Evolutionary conservation across 1,284 basidiomycete species (phyloP), one percentile per base, ranked within the genome.

Genomic region (Cerrena zonata): DNA sequence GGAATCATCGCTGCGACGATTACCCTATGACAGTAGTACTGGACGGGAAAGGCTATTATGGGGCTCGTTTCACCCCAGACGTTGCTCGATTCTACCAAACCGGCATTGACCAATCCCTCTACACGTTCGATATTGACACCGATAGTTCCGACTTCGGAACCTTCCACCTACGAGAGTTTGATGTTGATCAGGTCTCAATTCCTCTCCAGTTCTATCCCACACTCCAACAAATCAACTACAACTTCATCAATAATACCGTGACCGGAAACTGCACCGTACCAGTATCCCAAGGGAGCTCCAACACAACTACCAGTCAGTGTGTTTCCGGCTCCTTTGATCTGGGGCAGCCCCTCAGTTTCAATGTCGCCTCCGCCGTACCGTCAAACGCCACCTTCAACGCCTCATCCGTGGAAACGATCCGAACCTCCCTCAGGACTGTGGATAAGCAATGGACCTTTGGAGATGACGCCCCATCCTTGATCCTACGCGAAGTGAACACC

Each of bases 251-350:
- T 27, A 24, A 26, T 48, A 47, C 50, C 3, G 38, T 58, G 19
- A 46, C 40, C 37, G 56, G 54, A 22, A 58, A 56, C 50, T 58
- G 56, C 40, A 56, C 56, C 24, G 30, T 54, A 3, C 54, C 52
- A 3, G 30, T 36, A 10, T 23, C 45, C 2, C 24, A 51, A 4
- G 48, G 45, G 5, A 46, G 38, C 19, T 12, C 26, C 25, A 55
- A 45, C 34, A 53, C 54, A 15, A 53, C 47, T 22, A 46, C 48
- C n/a, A 23, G 21, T 2, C 19, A 52, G 5, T 58, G 57, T 44
- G 30, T 58, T 40, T 37, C 23, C 4, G 57, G 57, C 27, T 49
- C 49, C 12, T 56, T 51, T 47, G 48, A 56, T 38, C 48, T 45
- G 2, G 46, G 49, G n/a, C 38, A 36, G 7, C 40, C 41, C 18